Conservation (phyloP, 2,329 filamentous ascomycete genomes). For the Emmonsiellopsis sp. region DNA sequence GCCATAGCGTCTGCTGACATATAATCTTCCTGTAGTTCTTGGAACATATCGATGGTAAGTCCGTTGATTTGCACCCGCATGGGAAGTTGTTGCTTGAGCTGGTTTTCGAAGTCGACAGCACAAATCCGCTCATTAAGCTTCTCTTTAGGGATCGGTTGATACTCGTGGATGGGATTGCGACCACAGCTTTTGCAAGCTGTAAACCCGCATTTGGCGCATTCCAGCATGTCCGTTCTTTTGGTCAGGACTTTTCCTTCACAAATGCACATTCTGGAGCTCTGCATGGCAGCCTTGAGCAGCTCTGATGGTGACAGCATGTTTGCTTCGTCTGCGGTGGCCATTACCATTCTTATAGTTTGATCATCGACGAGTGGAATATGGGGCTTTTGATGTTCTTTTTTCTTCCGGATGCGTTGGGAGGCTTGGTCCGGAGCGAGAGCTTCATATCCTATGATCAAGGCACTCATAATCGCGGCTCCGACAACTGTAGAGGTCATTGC, state of each 20-base stretch:
- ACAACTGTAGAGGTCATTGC: slow-evolving; percentile 71
- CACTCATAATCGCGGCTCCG: slow-evolving; percentile 51
- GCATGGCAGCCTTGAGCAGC: slow-evolving; percentile 17
- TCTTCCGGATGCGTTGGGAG: background rate
- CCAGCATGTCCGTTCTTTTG: slow-evolving; percentile 31
- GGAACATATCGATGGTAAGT: slow-evolving; percentile 18
- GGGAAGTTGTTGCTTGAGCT: slow-evolving; percentile 36
- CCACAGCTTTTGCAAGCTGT: slow-evolving; percentile 47
- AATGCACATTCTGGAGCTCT: slow-evolving; percentile 42
- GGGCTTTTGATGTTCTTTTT: background rate
- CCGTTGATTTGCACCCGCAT: slow-evolving; percentile 30
- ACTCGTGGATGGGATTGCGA: slow-evolving; percentile 46
- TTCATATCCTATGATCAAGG: slow-evolving; percentile 40
- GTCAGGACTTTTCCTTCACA: slow-evolving; percentile 46
- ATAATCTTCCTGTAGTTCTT: slow-evolving; percentile 9
- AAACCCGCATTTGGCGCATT: slow-evolving; percentile 46
- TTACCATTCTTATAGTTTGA: slow-evolving; percentile 10
- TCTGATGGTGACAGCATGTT: slow-evolving; percentile 8
- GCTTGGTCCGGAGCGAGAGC: slow-evolving; percentile 18
- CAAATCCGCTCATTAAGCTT: slow-evolving; percentile 27
- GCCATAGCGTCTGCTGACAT: background rate
- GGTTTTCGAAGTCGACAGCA: slow-evolving; percentile 37
- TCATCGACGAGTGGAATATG: slow-evolving; percentile 2
- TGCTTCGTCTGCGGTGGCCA: slow-evolving; percentile 8
- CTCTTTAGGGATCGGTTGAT: slow-evolving; percentile 19